Conservation (phyloP, 2,329 filamentous ascomycete genomes). For the Sclerotinia subarctica region DNA sequence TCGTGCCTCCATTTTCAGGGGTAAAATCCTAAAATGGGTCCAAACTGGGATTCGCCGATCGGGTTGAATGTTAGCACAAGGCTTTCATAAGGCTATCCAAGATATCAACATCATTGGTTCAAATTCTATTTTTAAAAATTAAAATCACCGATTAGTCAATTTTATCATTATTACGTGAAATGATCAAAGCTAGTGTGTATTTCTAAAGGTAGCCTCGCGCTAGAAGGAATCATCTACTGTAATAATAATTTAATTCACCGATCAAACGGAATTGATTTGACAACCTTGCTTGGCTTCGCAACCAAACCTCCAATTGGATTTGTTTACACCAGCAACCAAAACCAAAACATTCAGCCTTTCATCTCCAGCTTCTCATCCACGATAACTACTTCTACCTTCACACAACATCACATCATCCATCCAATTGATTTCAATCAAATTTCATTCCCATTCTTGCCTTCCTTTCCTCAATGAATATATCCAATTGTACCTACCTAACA, state of each 20-base stretch:
- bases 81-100: background rate
- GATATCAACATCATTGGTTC: background rate
- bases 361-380: background rate
- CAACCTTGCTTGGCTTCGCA: background rate
- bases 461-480: background rate
- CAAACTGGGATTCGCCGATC: background rate
- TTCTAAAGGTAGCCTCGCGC: background rate
- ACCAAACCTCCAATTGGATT: slow-evolving; percentile 7
- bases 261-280: background rate
- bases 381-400: background rate
- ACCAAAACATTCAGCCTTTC: slow-evolving; percentile 14
- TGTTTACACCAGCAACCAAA: slow-evolving; percentile 16
- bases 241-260: slow-evolving; percentile 1
- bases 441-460: background rate
- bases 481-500: background rate
- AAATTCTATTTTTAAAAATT: background rate
- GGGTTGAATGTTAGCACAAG: background rate
- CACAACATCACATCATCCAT: background rate
- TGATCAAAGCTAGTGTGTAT: background rate
- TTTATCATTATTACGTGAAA: background rate
- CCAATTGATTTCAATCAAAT: background rate
- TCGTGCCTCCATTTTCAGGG: slow-evolving; percentile 9
- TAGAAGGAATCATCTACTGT: background rate
- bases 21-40: slow-evolving; percentile 1
- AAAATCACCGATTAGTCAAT: background rate